Conservation (phyloP, 768 basidiomycete genomes). For the Tremella yokohamensis region DNA sequence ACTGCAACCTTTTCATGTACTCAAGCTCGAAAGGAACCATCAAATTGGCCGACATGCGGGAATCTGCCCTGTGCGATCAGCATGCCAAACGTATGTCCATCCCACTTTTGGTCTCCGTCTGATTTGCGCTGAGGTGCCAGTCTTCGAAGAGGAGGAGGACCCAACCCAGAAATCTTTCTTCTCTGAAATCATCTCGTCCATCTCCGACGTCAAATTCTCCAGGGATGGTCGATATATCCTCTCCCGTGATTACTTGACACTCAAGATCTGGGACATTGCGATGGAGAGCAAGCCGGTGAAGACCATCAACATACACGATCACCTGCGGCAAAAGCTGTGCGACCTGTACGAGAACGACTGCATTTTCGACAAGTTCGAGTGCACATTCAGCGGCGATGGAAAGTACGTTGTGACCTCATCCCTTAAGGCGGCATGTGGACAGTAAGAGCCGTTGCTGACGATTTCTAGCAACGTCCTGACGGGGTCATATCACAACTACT, state of each 20-base stretch:
- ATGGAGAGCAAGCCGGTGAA: slow-evolving; percentile 96
- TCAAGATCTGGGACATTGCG: slow-evolving; percentile 99
- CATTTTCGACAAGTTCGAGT: slow-evolving; percentile 99
- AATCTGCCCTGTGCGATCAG: slow-evolving; percentile 90
- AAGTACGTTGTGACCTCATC: slow-evolving; percentile 55
- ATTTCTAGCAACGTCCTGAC: slow-evolving; percentile 79
- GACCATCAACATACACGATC: slow-evolving; percentile 98
- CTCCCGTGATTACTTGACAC: slow-evolving; percentile 90
- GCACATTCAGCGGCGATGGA: slow-evolving; percentile 96
- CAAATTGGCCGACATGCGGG: slow-evolving; percentile 99
- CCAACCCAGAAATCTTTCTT: slow-evolving; percentile 97
- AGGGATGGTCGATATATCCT: slow-evolving; percentile 95
- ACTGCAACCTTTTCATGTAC: slow-evolving; percentile 99
- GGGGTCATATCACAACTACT: slow-evolving; percentile 99
- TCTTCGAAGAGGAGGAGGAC: slow-evolving; percentile 98
- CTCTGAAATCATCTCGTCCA: slow-evolving; percentile 98
- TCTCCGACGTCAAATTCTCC: slow-evolving; percentile 99
- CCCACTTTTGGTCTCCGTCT: no score
- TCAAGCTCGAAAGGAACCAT: slow-evolving; percentile 99
- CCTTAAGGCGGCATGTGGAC: not conserved
- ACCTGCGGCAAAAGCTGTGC: slow-evolving; percentile 92
- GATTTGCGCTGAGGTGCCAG: slow-evolving; percentile 54
- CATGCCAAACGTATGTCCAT: slow-evolving; percentile 82
- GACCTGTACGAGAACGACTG: slow-evolving; percentile 99
- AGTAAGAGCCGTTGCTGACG: not conserved